A percentile compares a stretch with the other conserved stretches of the same genome.
Evolutionary conservation across 2,329 filamentous ascomycete species (phyloP).

Genomic region (Lasiodiplodia hormozganensis): DNA sequence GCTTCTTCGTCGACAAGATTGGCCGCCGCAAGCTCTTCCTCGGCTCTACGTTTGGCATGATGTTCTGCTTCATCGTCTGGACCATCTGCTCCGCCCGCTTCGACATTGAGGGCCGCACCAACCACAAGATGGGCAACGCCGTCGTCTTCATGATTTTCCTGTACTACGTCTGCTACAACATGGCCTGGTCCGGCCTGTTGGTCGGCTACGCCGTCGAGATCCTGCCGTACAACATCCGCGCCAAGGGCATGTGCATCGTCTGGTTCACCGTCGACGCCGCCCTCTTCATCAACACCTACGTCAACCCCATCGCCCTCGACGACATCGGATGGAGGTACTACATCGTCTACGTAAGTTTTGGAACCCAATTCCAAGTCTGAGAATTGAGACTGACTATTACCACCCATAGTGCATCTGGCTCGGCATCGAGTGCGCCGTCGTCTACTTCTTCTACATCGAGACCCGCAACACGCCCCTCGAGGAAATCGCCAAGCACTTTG

Average conservation of each 20-base stretch:
- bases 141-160: slow-evolving; percentile 61
- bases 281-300: slow-evolving; percentile 66
- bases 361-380: not conserved
- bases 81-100: slow-evolving; percentile 54
- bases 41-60: slow-evolving; percentile 46
- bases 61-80: slow-evolving; percentile 45
- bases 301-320: slow-evolving; percentile 69
- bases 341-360: slow-evolving; percentile 62
- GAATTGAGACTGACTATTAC: not conserved
- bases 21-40: slow-evolving; percentile 66
- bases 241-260: slow-evolving; percentile 62
- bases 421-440: slow-evolving; percentile 65
- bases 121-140: slow-evolving; percentile 44
- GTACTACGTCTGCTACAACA: slow-evolving; percentile 59
- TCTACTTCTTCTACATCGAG: slow-evolving; percentile 63
- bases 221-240: slow-evolving; percentile 57
- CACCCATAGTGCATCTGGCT: slow-evolving; percentile 56
- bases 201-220: slow-evolving; percentile 61
- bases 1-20: slow-evolving; percentile 61
- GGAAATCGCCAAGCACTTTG: slow-evolving; percentile 54
- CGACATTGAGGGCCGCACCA: slow-evolving; percentile 11
- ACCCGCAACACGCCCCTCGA: slow-evolving; percentile 52
- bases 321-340: slow-evolving; percentile 68
- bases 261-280: slow-evolving; percentile 69
- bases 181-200: slow-evolving; percentile 65